Percentiles rank a stretch among this genome's conserved stretches.
These are phyloP conservation scores for Claviceps sorghi DNA, from an alignment of 2,329 filamentous ascomycete species.

Conservation along the genomic window DNA sequence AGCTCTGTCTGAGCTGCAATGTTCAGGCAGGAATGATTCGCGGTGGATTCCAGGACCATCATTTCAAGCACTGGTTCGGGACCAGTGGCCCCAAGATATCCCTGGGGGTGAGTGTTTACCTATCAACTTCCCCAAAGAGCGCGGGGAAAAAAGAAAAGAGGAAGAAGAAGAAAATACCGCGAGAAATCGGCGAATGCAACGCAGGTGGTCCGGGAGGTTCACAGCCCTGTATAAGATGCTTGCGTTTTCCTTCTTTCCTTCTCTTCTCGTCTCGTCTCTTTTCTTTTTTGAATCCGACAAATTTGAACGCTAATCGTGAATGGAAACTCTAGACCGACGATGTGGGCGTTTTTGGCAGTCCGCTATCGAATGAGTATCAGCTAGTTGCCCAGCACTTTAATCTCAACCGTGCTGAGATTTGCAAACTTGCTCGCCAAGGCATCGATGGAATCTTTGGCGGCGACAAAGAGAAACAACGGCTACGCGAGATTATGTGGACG, in stretches of 20 bases:
- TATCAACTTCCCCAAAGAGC: neutral
- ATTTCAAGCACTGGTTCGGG: constrained; percentile 60
- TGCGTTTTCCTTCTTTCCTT: too few species aligned
- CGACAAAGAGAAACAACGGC: constrained; percentile 42
- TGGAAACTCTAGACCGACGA: constrained; percentile 53
- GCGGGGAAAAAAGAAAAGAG: too few species aligned
- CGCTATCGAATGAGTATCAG: constrained; percentile 61
- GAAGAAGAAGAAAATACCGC: too few species aligned
- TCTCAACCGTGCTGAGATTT: constrained; percentile 31
- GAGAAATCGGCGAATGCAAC: too few species aligned
- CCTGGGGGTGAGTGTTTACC: constrained; percentile 43
- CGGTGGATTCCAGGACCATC: constrained; percentile 53
- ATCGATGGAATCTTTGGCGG: constrained; percentile 54
- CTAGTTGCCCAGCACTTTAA: constrained; percentile 58
- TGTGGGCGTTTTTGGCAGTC: constrained; percentile 66
- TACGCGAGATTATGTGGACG: constrained; percentile 37
- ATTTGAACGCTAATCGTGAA: neutral
- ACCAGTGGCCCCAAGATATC: constrained; percentile 45
- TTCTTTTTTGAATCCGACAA: neutral
- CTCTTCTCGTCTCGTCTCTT: too few species aligned
- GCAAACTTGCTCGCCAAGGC: constrained; percentile 43
- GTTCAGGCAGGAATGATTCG: constrained; percentile 59
- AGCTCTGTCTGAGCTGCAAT: constrained; percentile 70
- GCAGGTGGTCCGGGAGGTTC: too few species aligned
- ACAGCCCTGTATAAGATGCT: too few species aligned